phyloP scores from a whole-genome alignment of 73 alveolate species.

The Tetrahymena borealis region DNA sequence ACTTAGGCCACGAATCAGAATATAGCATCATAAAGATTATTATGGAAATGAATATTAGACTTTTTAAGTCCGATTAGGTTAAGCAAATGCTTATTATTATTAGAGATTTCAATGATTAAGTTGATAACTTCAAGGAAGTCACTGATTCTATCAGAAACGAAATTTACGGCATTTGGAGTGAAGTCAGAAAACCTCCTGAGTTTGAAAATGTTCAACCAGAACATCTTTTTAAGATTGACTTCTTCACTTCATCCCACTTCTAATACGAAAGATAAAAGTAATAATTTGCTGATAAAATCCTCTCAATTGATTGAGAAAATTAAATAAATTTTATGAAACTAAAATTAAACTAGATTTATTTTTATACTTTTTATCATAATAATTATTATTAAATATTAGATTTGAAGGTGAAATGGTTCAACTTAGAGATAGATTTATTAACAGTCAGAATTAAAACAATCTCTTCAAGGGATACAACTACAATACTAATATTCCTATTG shows the following conservation, averaged over 20 bases:
- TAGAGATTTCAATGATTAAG: slow-evolving; percentile 36
- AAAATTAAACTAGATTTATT: no score
- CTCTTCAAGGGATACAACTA: slow-evolving; percentile 22
- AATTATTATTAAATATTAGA: neutral
- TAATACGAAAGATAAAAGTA: slow-evolving; percentile 1
- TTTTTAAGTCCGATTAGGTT: slow-evolving; percentile 20
- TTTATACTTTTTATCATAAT: neutral
- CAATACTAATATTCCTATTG: slow-evolving; percentile 6
- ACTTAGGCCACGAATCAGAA: neutral
- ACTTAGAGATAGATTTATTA: slow-evolving; percentile 8
- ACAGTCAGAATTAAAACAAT: neutral
- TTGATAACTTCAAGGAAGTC: slow-evolving; percentile 28
- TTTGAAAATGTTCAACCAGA: slow-evolving; percentile 6
- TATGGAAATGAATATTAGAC: slow-evolving; percentile 25
- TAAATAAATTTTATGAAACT: no score
- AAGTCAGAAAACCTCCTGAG: slow-evolving; percentile 19
- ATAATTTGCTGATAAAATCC: neutral
- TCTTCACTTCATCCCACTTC: slow-evolving; percentile 12
- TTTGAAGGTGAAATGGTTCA: slow-evolving; percentile 14
- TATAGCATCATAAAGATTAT: slow-evolving; percentile 20
- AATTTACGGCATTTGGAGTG: slow-evolving; percentile 17
- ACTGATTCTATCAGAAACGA: slow-evolving; percentile 8
- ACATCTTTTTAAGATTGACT: slow-evolving; percentile 16
- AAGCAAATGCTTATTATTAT: slow-evolving; percentile 24
- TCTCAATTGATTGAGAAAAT: no score